Base-by-base conservation (phyloP, 2,329 filamentous ascomycete genomes). In the Epichloe sylvatica region DNA sequence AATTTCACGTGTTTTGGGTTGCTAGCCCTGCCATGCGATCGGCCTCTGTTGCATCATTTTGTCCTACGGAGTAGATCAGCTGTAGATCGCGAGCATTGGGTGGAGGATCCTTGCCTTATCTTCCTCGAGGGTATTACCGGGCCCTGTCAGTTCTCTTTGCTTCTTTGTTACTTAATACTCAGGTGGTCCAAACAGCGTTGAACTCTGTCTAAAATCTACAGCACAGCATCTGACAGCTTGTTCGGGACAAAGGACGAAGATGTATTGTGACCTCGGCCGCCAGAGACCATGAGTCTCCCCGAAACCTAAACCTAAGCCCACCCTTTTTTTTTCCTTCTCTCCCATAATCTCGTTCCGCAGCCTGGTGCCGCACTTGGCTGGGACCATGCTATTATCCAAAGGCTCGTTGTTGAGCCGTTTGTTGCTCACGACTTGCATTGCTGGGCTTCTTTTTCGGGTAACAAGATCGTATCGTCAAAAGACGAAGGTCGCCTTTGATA, bases 311-410 rank as follows among this genome's bases (percentile, higher is more conserved):
- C 39, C 5, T 38, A 35, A 19, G 21, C 21, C 19, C 11, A 5
- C 21, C 3, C 17, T 17, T 17, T 38, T 45, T 38, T 34, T 34
- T 25, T 7, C 6, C 25, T 50, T 4, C 39, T 5, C 23, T 49
- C 41, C 2, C n/a, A 21, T 38, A 15, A 15, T 43, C 21, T 15
- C 30, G 23, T 52, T 49, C 43, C 30, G 51, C 42, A 45, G 43
- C 34, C 39, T 47, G 50, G 44, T 41, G 50, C 51, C 51, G 49
- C 45, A 19, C 40, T 38, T 45, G 21, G 50, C 47, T 41, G 46
- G 45, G 52, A 54, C 49, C 42, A 64, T 64, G 63, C 39, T 61
- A 25, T 47, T 60, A 46, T 49, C 56, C 52, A 57, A 56, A 46
- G 56, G 61, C 37, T 55, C 57, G 13, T 55, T 57, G 13, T 46